Base-by-base conservation (phyloP, 2,329 filamentous ascomycete genomes). In the Nemania sp. region DNA sequence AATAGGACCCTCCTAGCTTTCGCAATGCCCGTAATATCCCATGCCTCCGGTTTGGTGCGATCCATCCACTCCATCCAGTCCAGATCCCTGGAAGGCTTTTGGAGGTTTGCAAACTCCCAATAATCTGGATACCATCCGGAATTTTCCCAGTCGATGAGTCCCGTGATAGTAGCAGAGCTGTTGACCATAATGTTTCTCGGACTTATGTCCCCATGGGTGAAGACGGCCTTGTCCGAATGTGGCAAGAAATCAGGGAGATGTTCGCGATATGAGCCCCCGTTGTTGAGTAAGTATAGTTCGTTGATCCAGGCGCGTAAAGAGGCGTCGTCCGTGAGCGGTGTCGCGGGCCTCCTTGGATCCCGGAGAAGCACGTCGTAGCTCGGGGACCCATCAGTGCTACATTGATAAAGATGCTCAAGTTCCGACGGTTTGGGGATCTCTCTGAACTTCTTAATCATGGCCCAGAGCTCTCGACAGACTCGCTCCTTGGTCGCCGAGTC, bases 131-230 rank as follows among this genome's bases (percentile, higher is more conserved):
- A 34, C 25, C 21, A 48, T 2, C 45, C 25, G n/a, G 45, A 32
- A 18, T 9, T 34, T 13, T 48, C 45, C 45, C 25, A 34, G 9
- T 48, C 25, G 13, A 48, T 48, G 5, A 34, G 7, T 32, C 25
- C 45, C 5, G 45, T 48, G 45, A 48, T 48, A 12, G 21, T 17
- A 18, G 25, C 15, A 32, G 45, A 48, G 15, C 17, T 15, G 9
- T 48, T 34, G 15, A 32, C 45, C 45, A 48, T 48, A 25, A 48
- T 48, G 25, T 48, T 48, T 48, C n/a, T 48, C 12, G 25, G 45
- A 9, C 13, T 15, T 34, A 48, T 9, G n/a, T 48, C 45, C 5
- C 45, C 15, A 48, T 48, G 25, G 12, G 45, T 48, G 15, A 48
- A 48, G 15, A 34, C 45, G 25, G 45, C 15, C 25, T n/a, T 48